Percentiles rank a stretch among this genome's conserved stretches.
These are phyloP conservation scores for Tricholomella constricta DNA, from an alignment of 768 basidiomycete species.

Conservation along the genomic window DNA sequence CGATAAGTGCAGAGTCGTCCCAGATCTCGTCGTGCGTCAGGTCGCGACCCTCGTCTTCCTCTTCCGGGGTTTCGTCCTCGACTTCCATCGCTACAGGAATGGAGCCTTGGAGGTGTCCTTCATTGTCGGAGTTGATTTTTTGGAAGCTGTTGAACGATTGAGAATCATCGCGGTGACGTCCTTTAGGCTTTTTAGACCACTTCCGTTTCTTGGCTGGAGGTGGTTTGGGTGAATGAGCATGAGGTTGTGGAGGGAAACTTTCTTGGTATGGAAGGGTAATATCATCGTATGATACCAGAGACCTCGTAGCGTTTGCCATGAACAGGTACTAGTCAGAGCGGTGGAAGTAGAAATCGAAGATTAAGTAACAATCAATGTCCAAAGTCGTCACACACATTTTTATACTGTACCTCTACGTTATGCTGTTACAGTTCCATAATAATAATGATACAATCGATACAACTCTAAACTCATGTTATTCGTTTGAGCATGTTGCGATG, in stretches of 20 bases:
- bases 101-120: conserved; percentile 13
- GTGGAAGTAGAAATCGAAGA: not conserved
- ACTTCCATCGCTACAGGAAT: conserved; percentile 16
- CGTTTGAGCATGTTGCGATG: no score
- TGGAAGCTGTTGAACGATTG: conserved; percentile 37
- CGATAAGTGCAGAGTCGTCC: conserved; percentile 83
- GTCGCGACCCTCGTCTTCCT: conserved; percentile 52
- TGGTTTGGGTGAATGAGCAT: conserved; percentile 18
- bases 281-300: conserved; percentile 65
- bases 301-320: conserved; percentile 28
- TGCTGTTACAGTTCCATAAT: no score
- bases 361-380: no score
- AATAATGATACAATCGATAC: no score
- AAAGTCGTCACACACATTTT: no score
- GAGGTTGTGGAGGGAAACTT: conserved; percentile 17
- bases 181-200: conserved; percentile 37
- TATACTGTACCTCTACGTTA: no score
- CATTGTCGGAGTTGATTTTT: conserved; percentile 10
- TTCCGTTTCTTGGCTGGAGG: conserved; percentile 61
- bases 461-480: no score
- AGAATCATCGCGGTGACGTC: conserved; percentile 26
- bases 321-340: not conserved
- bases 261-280: conserved; percentile 48
- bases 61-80: conserved; percentile 27
- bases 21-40: conserved; percentile 77